Base-by-base conservation (phyloP, 2,329 filamentous ascomycete genomes). In the Alternaria tenuissima region DNA sequence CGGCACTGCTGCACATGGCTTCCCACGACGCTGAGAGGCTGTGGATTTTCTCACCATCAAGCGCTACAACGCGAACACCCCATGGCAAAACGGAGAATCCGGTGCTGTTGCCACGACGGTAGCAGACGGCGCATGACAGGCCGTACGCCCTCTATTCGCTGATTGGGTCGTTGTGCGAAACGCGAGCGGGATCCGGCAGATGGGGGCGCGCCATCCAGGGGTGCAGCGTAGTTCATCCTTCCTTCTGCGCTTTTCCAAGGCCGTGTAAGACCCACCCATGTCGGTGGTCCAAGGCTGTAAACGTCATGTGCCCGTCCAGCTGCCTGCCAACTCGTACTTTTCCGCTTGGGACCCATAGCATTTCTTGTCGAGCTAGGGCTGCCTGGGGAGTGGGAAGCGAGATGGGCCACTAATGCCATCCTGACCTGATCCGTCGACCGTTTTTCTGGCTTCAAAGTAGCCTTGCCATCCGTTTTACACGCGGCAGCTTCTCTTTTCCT, bases 251-350 rank as follows among this genome's bases (percentile, higher is more conserved):
- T 48, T 61, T 66, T 63, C 63, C 66, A 70, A 67, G 66, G 63
- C 66, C 59, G 63, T 67, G 67, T 64, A 71, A 73, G 68, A 65
- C 67, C 65, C 66, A 36, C 36, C 71, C 68, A 63, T 61, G 63
- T 56, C 52, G 36, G 55, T 41, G 63, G 62, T 65, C 56, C 26
- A 63, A 60, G 64, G 48, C 67, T 70, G 67, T 68, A 62, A 72
- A 75, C 75, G 75, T 77, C 75, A 77, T 76, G 75, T 75, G 75
- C 69, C 62, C 66, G 53, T 51, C 32, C 36, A 38, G 20, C 58
- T 57, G 51, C 54, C 48, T 58, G 54, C 65, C 67, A 60, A 63
- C 53, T 58, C 32, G 42, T 55, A 44, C 57, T 59, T 51, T 52
- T 63, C 63, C 59, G 63, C 67, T 61, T 65, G 52, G 51, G 52